Evolutionary conservation across 257 asterid genomes (phyloP), one percentile per base, ranked within the genome.

Genomic region (Solanum virginianum): DNA sequence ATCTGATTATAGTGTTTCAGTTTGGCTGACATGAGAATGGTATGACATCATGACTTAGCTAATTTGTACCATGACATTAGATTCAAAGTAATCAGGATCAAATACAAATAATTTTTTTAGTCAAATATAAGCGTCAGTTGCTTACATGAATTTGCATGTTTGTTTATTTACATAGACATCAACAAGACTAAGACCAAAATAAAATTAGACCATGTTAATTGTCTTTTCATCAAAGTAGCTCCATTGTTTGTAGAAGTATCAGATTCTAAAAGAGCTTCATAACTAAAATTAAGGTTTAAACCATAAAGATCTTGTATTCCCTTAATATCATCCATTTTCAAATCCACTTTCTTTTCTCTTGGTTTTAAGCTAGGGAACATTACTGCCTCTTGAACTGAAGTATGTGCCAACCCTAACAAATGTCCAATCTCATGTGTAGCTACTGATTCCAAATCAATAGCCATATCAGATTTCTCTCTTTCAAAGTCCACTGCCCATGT

Each of bases 361-460:
- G 95, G 93, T 63, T 84, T 89, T 92, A 96, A 72, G 84, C 91
- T 94, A 56, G 99, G 98, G 74, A 91, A 94, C 99, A 96, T 96
- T n/a, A 95, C 92, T 60, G 99, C 94, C 54, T 91, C 95, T 49
- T 85, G 89, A 12, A 85, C 92, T 10, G 84, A 85, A 57, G 92
- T 85, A 80, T 96, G 98, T 12, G 89, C 95, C 87, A 96, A 80
- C 7, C 99, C 98, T 83, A 96, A 80, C 86, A 96, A 69, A 68
- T 96, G 98, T 13, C 99, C 98, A 1, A 96, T 96, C 88, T 96
- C 98, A 53, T 96, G 98, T 17, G 95, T 93, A 57, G 97, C 98
- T 88, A 94, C 97, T 22, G 99, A 96, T 88, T 96, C 99, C 90
- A 96, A 86, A 71, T 96, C 98, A 59, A 96, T 91, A 6, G 98